These are phyloP conservation scores for Solanum appendiculatum DNA, from an alignment of 257 asterid genomes.

Conservation along the genomic window DNA sequence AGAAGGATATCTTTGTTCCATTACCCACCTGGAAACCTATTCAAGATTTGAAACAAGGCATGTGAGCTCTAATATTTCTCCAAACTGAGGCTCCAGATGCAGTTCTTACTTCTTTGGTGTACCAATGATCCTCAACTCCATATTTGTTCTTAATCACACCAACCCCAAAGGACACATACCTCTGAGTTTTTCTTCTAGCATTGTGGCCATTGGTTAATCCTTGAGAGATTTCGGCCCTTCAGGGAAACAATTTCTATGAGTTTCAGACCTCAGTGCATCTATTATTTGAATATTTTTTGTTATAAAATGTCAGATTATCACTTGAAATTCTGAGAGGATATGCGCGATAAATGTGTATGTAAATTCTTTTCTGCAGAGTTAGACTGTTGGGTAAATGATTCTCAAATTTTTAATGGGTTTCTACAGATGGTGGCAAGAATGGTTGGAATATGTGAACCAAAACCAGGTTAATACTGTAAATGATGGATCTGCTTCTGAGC, in stretches of 20 bases:
- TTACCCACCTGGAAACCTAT: background rate
- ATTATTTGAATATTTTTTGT: background rate
- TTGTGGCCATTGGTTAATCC: background rate
- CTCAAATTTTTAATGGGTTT: background rate
- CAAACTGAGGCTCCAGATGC: background rate
- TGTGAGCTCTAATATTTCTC: background rate
- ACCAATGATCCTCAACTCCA: background rate
- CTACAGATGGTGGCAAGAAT: constrained; percentile 97
- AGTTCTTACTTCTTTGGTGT: background rate
- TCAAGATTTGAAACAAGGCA: background rate
- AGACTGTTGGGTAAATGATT: background rate
- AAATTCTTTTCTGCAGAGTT: background rate
- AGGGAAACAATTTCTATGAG: background rate
- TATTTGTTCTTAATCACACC: background rate
- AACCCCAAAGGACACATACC: background rate
- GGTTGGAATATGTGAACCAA: constrained; percentile 91
- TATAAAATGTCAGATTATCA: background rate
- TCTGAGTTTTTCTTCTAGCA: background rate
- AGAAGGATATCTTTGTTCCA: background rate
- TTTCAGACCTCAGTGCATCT: background rate
- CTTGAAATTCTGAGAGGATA: background rate
- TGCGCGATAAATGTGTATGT: background rate
- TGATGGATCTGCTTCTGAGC: constrained; percentile 66
- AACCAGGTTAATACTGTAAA: constrained; percentile 30
- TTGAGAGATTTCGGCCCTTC: background rate